A percentile compares a stretch with the other conserved stretches of the same genome.
Evolutionary conservation across 495 filamentous ascomycete genomes (phyloP).

Genomic region (Jackrogersella multiformis): DNA sequence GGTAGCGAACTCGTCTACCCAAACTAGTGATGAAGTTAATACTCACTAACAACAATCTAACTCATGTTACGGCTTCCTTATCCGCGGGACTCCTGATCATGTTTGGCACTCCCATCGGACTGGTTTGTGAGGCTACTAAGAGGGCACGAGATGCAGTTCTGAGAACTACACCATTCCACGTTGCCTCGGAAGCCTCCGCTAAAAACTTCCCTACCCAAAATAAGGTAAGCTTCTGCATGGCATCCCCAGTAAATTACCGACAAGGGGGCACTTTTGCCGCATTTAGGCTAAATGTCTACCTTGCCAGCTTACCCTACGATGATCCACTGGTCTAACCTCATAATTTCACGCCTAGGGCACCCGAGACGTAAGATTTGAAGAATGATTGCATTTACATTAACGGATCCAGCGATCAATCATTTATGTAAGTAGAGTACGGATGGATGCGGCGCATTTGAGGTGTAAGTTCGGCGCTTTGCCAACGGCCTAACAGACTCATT

Average conservation of each 20-base stretch:
- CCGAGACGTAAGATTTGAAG: constrained; percentile 22
- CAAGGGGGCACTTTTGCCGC: constrained; percentile 34
- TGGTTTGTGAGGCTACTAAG: constrained; percentile 3
- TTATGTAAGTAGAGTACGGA: constrained; percentile 7
- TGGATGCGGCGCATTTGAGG: constrained; percentile 18
- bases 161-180: constrained; percentile 17
- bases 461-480: constrained; percentile 17
- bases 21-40: constrained; percentile 8
- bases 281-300: constrained; percentile 40
- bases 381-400: constrained; percentile 20
- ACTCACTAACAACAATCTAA: constrained; percentile 3
- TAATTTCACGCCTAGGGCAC: constrained; percentile 18
- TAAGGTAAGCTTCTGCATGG: not conserved
- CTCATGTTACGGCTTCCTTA: constrained; percentile 13
- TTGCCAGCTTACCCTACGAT: constrained; percentile 9
- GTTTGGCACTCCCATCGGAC: constrained; percentile 2
- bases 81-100: constrained; percentile 19
- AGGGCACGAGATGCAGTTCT: constrained; percentile 11
- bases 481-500: constrained; percentile 1
- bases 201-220: not conserved
- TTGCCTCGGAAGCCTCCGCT: constrained; percentile 36
- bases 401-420: constrained; percentile 26
- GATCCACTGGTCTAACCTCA: constrained; percentile 38
- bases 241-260: constrained; percentile 24
- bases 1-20: constrained; percentile 20